A percentile compares a stretch with the other conserved stretches of the same genome.
These are phyloP conservation scores for Linnemannia hyalina DNA, from an alignment of 192 early-diverging fungal species.

Conservation along the genomic window DNA sequence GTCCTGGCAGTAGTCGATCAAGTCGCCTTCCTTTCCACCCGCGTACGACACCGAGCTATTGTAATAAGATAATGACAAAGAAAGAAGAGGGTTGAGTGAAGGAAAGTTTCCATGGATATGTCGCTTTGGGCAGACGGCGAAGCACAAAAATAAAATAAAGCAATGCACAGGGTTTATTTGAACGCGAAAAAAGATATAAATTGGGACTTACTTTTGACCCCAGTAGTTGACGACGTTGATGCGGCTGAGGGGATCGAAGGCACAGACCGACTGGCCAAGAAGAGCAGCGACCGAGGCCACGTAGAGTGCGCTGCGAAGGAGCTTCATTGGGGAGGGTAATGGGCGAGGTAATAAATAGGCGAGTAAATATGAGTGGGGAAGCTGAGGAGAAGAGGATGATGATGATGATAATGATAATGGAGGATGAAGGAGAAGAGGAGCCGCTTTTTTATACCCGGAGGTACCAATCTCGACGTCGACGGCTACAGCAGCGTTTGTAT, in stretches of 20 bases:
- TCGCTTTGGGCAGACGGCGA: too few species aligned
- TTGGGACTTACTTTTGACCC: constrained; percentile 36
- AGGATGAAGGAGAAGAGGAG: background rate
- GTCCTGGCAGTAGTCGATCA: constrained; percentile 71
- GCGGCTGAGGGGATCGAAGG: constrained; percentile 26
- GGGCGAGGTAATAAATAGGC: background rate
- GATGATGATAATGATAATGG: background rate
- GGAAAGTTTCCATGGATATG: too few species aligned
- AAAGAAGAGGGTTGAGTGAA: background rate
- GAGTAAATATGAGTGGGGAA: background rate
- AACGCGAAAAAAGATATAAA: background rate
- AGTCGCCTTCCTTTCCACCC: constrained; percentile 14
- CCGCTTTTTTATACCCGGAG: background rate
- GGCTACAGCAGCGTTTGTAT: background rate
- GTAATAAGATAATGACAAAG: background rate
- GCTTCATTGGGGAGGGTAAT: background rate
- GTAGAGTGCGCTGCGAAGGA: background rate
- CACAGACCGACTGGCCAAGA: background rate
- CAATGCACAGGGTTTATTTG: background rate
- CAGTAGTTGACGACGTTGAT: constrained; percentile 49
- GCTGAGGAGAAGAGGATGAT: background rate
- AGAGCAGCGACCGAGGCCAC: background rate
- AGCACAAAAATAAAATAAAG: background rate
- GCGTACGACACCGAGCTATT: constrained; percentile 18
- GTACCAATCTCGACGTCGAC: background rate